Conservation (phyloP, 345 rosid genomes). For the Acer saccharum region DNA sequence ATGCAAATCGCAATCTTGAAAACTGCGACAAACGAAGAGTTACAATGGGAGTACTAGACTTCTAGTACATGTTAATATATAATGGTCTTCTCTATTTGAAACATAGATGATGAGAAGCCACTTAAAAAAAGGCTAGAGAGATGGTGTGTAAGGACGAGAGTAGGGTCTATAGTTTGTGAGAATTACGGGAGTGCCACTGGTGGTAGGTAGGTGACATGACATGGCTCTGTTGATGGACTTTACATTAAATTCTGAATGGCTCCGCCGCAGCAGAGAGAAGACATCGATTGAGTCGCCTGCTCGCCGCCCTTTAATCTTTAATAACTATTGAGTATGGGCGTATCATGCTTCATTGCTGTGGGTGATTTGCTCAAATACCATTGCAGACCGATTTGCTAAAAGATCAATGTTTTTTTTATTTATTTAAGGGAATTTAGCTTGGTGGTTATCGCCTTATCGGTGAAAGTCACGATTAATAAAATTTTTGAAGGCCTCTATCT, state of each 20-base stretch:
- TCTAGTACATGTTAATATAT: too few relatives aligned
- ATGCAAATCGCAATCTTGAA: not conserved
- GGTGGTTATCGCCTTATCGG: too few relatives aligned
- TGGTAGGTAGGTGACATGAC: not conserved
- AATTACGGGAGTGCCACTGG: not conserved
- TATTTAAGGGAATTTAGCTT: too few relatives aligned
- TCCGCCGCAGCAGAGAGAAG: not conserved
- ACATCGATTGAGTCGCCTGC: not conserved
- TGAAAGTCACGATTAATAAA: too few relatives aligned
- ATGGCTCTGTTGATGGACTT: not conserved
- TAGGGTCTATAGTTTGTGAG: not conserved
- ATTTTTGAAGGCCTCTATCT: too few relatives aligned
- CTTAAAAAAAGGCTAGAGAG: not conserved
- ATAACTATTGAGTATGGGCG: too few relatives aligned
- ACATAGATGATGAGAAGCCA: not conserved
- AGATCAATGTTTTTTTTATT: too few relatives aligned
- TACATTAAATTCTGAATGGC: slow-evolving; percentile 13
- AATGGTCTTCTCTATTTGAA: not conserved
- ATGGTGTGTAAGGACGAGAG: not conserved
- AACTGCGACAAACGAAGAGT: not conserved
- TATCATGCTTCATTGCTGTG: too few relatives aligned
- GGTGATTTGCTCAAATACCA: too few relatives aligned
- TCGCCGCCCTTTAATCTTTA: too few relatives aligned
- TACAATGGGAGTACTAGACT: too few relatives aligned
- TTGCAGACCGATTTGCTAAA: too few relatives aligned